These are phyloP conservation scores for Pharus latifolius DNA, from an alignment of 176 grass and related monocot genomes.

Conservation along the genomic window DNA sequence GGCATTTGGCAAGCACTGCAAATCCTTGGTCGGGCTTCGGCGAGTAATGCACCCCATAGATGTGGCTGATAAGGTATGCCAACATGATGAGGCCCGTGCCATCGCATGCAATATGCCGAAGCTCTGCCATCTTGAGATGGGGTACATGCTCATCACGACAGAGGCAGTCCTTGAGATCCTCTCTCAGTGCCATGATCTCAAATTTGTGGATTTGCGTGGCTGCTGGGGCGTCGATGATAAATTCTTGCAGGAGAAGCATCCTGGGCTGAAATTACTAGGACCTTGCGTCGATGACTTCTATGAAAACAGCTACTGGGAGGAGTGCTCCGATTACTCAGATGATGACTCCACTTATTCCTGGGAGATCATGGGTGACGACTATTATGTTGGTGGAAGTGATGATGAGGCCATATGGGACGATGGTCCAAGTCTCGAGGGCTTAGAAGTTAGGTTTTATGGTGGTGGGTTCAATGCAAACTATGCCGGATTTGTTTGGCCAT, in stretches of 20 bases:
- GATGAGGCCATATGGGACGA: constrained; percentile 82
- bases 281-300: constrained; percentile 74
- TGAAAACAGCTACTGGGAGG: constrained; percentile 69
- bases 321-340: constrained; percentile 78
- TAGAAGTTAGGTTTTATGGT: constrained; percentile 86
- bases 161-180: constrained; percentile 59
- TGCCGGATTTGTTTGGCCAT: constrained; percentile 69
- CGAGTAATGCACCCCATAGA: constrained; percentile 84
- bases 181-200: constrained; percentile 52
- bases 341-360: constrained; percentile 61
- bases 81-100: constrained; percentile 82
- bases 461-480: constrained; percentile 49
- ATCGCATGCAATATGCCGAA: constrained; percentile 74
- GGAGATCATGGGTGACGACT: constrained; percentile 70
- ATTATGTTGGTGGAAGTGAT: constrained; percentile 45
- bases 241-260: constrained; percentile 41
- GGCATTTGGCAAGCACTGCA: constrained; percentile 76
- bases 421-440: constrained; percentile 52
- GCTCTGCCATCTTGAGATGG: constrained; percentile 72
- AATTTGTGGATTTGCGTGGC: constrained; percentile 75
- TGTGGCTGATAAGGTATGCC: constrained; percentile 55
- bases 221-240: constrained; percentile 92
- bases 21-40: constrained; percentile 45
- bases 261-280: constrained; percentile 54
- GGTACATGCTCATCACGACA: constrained; percentile 69